Evolutionary conservation across 768 basidiomycete genomes (phyloP), one percentile per base, ranked within the genome.

Genomic region (Cyathus striatus): DNA sequence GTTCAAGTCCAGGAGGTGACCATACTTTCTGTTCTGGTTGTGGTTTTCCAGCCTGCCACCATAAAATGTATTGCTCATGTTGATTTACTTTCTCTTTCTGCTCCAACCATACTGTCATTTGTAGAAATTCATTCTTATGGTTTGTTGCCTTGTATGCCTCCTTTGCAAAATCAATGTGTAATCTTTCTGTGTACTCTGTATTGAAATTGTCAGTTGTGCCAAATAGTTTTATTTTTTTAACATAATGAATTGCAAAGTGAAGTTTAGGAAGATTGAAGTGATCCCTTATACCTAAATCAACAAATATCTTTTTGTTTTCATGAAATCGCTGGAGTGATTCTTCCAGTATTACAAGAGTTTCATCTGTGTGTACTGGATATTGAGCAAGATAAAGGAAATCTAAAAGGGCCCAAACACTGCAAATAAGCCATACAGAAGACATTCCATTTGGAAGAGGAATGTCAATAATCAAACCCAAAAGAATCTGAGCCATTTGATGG

Each of bases 241-340:
- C 10, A 46, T 69, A 73, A 44, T 74, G 73, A 1, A 22, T 30
- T 1, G 60, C 45, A 13, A 49, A 58, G 43, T 73, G 71, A 1
- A 75, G 46, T 46, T 75, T 75, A 0, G 69, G 69, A n/a, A 74
- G 53, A 36, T 72, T 68, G 50, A 70, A 71, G 39, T 60, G 6
- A 9, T 56, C 39, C 0, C 62, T 59, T 16, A 64, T 56, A 1
- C 59, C 61, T 4, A 65, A 48, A n/a, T 56, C 49, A 23, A 68
- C 38, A 41, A 73, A 69, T 2, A 65, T 50, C 7, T 49, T 32
- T 38, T 70, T 70, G 50, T 68, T 51, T 2, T 40, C 23, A 45
- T 75, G 70, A 45, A 74, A 75, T 1, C 16, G 14, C 1, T 46
- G 10, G 1, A 70, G 55, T 0, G 61, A 53, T 0, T 50, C 41